These are phyloP conservation scores for Oenanthe javanica DNA, from an alignment of 140 eudicot species.

Conservation along the genomic window DNA sequence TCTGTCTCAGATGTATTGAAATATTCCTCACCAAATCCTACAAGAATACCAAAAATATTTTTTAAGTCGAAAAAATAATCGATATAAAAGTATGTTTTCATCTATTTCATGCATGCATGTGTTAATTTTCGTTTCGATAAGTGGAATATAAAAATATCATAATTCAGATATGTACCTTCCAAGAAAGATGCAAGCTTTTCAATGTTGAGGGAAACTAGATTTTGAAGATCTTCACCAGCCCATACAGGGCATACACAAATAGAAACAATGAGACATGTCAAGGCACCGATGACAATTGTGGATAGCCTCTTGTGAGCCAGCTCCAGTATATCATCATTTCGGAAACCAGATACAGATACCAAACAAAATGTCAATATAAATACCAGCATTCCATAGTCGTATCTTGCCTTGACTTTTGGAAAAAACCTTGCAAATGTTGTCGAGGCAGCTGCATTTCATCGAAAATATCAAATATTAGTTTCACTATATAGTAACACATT, in stretches of 20 bases:
- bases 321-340: slow-evolving; percentile 6
- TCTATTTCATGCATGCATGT: neutral
- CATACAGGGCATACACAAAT: slow-evolving; percentile 35
- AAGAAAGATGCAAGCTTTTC: slow-evolving; percentile 33
- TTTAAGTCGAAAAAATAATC: neutral
- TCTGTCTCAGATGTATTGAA: slow-evolving; percentile 11
- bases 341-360: slow-evolving; percentile 18
- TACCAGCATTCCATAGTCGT: slow-evolving; percentile 10
- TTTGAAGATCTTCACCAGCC: slow-evolving; percentile 52
- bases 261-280: neutral
- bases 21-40: slow-evolving; percentile 29
- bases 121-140: too few relatives aligned
- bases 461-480: neutral
- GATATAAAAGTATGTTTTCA: neutral
- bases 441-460: slow-evolving; percentile 3
- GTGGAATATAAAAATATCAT: neutral
- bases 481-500: neutral
- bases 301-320: slow-evolving; percentile 12
- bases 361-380: slow-evolving; percentile 18
- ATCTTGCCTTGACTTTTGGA: slow-evolving; percentile 12
- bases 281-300: slow-evolving; percentile 12
- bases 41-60: neutral
- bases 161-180: slow-evolving; percentile 25
- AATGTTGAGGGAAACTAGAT: slow-evolving; percentile 23
- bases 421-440: slow-evolving; percentile 12